Conservation (phyloP, 352 stramenopile genomes). For the Phytopythium mirpurense region DNA sequence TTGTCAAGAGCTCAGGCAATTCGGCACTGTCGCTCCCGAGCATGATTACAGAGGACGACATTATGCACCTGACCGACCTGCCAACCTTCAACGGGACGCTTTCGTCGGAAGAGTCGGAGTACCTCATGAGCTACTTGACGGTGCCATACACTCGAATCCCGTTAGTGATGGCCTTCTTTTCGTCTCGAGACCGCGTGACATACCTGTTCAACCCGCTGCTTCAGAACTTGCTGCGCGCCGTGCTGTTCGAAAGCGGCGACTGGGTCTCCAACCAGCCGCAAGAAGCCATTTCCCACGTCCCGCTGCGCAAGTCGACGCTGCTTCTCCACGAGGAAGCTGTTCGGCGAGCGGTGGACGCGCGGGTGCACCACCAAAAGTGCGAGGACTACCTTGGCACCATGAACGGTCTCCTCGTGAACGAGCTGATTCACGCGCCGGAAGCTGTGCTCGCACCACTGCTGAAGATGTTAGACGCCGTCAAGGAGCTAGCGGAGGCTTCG, state of each 20-base stretch:
- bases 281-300: constrained; percentile 70
- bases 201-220: constrained; percentile 86
- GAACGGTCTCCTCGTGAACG: constrained; percentile 97
- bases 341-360: constrained; percentile 63
- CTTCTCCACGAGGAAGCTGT: constrained; percentile 78
- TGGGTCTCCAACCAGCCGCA: constrained; percentile 65
- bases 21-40: constrained; percentile 23
- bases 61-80: constrained; percentile 95
- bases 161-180: constrained; percentile 97
- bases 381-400: constrained; percentile 93
- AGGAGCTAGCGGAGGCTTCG: constrained; percentile 73
- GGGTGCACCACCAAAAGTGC: constrained; percentile 72
- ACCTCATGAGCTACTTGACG: constrained; percentile 98
- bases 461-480: constrained; percentile 80
- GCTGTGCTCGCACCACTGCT: constrained; percentile 67
- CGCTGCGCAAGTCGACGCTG: constrained; percentile 78
- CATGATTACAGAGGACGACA: constrained; percentile 94
- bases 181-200: constrained; percentile 84
- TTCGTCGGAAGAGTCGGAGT: constrained; percentile 95
- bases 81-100: constrained; percentile 96
- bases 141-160: constrained; percentile 98
- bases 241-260: constrained; percentile 88
- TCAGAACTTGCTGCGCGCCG: constrained; percentile 77
- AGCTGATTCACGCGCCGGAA: constrained; percentile 95
- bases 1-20: constrained; percentile 49